Evolutionary conservation across 2,329 filamentous ascomycete species (phyloP).

Genomic region (Lithohypha guttulata): DNA sequence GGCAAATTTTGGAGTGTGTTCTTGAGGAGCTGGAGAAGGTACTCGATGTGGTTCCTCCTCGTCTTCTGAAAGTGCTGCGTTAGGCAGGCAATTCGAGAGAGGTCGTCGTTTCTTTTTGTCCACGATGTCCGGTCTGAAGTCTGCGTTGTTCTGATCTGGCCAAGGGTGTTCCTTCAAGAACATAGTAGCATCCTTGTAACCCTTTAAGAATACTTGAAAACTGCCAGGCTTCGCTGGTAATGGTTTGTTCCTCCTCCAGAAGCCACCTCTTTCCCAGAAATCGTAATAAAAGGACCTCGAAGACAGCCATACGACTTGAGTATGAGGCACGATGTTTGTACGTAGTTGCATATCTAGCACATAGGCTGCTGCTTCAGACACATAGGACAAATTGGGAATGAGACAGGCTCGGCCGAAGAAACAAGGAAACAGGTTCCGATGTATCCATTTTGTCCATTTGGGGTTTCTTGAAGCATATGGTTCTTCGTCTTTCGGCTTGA

Average conservation of each 20-base stretch:
- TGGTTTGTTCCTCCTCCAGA: slow-evolving; percentile 74
- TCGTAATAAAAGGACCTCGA: slow-evolving; percentile 98
- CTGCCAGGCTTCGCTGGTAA: slow-evolving; percentile 86
- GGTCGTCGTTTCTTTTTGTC: slow-evolving; percentile 57
- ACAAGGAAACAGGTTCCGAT: slow-evolving; percentile 92
- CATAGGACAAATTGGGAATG: slow-evolving; percentile 94
- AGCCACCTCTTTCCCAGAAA: slow-evolving; percentile 86
- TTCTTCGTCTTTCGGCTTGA: slow-evolving; percentile 98
- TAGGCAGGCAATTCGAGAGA: slow-evolving; percentile 77
- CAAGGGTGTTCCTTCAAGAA: slow-evolving; percentile 92
- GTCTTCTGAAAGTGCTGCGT: slow-evolving; percentile 46
- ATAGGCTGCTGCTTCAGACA: slow-evolving; percentile 94
- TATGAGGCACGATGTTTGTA: slow-evolving; percentile 90
- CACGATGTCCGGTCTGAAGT: slow-evolving; percentile 57
- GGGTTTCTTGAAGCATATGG: slow-evolving; percentile 94
- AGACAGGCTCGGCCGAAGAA: slow-evolving; percentile 92
- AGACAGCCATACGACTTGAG: slow-evolving; percentile 83
- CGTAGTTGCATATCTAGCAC: slow-evolving; percentile 82
- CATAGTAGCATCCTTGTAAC: slow-evolving; percentile 92
- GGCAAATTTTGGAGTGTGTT: slow-evolving; percentile 47
- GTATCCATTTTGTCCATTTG: slow-evolving; percentile 99
- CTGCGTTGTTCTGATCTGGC: slow-evolving; percentile 72
- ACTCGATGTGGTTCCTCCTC: slow-evolving; percentile 45
- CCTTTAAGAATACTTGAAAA: slow-evolving; percentile 94
- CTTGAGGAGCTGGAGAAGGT: slow-evolving; percentile 34